phyloP scores from a whole-genome alignment of 768 basidiomycete genomes.

The Mycena venus region DNA sequence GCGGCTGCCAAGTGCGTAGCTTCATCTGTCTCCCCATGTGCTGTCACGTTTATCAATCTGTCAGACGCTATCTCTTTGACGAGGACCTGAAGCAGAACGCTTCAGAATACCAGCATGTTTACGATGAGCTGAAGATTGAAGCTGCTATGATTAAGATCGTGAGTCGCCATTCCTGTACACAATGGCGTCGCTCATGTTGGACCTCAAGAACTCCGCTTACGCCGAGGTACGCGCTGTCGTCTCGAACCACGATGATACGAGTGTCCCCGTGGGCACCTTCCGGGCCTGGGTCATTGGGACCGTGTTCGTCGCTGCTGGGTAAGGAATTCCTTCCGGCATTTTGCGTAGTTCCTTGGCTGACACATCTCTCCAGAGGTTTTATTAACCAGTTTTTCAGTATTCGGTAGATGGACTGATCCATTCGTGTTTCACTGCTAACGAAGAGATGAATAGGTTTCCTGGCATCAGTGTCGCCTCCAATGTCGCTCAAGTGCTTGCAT shows the following conservation, averaged over 20 bases:
- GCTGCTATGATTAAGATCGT: too few relatives aligned
- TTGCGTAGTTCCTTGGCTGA: conserved; percentile 29
- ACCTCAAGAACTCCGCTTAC: conserved; percentile 73
- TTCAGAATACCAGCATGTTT: conserved; percentile 28
- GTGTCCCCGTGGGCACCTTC: conserved; percentile 66
- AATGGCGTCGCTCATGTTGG: too few relatives aligned
- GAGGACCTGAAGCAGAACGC: conserved; percentile 28
- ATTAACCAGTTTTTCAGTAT: conserved; percentile 48
- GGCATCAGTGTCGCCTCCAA: conserved; percentile 32
- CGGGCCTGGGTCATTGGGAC: conserved; percentile 54
- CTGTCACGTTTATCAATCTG: not conserved
- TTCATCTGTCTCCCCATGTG: not conserved
- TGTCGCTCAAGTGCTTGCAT: conserved; percentile 64
- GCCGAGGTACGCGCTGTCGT: conserved; percentile 75
- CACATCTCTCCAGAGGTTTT: too few relatives aligned
- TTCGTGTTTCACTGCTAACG: not conserved
- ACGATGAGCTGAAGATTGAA: conserved; percentile 43
- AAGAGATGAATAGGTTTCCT: conserved; percentile 31
- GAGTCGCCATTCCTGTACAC: too few relatives aligned
- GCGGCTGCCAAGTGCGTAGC: conserved; percentile 6
- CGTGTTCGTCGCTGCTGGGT: conserved; percentile 34
- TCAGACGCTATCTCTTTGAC: conserved; percentile 32
- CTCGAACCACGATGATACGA: conserved; percentile 64
- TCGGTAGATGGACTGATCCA: conserved; percentile 26
- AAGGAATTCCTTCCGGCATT: not conserved